phyloP scores from a whole-genome alignment of 352 stramenopile species.

The Globisporangium polare region DNA sequence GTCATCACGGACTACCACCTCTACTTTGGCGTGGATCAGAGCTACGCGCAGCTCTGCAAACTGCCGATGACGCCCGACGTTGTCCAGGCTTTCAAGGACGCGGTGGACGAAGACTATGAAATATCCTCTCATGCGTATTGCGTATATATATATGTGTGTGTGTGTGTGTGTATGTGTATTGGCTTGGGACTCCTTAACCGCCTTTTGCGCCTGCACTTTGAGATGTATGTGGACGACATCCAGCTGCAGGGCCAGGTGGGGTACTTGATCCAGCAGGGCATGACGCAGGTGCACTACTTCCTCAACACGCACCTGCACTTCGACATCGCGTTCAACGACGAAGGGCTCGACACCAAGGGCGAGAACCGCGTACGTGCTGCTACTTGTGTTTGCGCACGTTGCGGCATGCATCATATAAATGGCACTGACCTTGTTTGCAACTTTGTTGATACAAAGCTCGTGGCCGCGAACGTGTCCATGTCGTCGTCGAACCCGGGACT shows the following conservation, averaged over 20 bases:
- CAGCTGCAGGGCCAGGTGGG: constrained; percentile 95
- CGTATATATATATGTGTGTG: constrained; percentile 13
- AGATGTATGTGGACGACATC: constrained; percentile 98
- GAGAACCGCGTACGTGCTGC: constrained; percentile 50
- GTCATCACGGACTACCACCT: constrained; percentile 82
- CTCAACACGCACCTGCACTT: constrained; percentile 97
- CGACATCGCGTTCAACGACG: constrained; percentile 91
- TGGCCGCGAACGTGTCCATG: constrained; percentile 69
- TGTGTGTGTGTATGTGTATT: constrained; percentile 14
- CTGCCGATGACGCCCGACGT: constrained; percentile 70
- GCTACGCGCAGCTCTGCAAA: constrained; percentile 90
- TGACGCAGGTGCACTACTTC: constrained; percentile 81
- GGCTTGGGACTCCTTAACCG: constrained; percentile 20
- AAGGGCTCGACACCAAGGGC: constrained; percentile 77
- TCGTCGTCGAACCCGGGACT: constrained; percentile 50
- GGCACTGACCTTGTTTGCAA: not conserved
- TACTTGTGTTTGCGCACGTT: not conserved
- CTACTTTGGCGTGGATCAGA: constrained; percentile 77
- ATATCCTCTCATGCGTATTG: constrained; percentile 31
- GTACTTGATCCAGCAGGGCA: constrained; percentile 74
- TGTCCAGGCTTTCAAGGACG: constrained; percentile 91
- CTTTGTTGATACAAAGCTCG: constrained; percentile 31
- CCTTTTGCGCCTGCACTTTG: constrained; percentile 55
- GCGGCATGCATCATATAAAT: not conserved
- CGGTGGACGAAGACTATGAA: constrained; percentile 97